phyloP scores from a whole-genome alignment of 805 yeast species.

The Isabelozyma heimii region DNA sequence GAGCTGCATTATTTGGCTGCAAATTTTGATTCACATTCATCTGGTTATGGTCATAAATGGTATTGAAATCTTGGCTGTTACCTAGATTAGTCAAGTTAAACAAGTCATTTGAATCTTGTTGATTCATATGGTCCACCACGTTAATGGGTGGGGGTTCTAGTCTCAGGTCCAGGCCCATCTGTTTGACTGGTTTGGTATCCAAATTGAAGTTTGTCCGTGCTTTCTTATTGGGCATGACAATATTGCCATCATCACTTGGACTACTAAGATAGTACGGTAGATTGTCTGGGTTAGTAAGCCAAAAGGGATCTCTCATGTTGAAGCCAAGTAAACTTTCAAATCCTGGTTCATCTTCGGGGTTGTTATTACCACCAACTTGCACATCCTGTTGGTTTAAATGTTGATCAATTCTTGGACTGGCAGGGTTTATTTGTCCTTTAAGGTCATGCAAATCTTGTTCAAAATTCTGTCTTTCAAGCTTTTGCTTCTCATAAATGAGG shows the following conservation, averaged over 20 bases:
- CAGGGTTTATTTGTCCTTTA: not conserved
- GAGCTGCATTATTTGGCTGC: not conserved
- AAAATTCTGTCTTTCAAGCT: slow-evolving; percentile 3
- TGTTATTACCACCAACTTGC: not conserved
- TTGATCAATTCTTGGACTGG: not conserved
- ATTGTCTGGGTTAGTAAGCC: slow-evolving; percentile 49
- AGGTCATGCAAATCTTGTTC: slow-evolving; percentile 3
- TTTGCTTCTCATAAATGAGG: slow-evolving; percentile 18
- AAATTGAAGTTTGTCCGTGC: not conserved
- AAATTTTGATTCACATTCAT: not conserved
- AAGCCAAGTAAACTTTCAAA: slow-evolving; percentile 41
- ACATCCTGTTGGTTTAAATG: not conserved
- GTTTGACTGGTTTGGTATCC: too few relatives aligned
- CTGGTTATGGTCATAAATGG: not conserved
- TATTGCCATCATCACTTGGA: slow-evolving; percentile 21
- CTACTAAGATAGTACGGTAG: slow-evolving; percentile 34
- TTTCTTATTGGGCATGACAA: not conserved
- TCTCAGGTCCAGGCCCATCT: not conserved
- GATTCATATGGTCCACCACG: not conserved
- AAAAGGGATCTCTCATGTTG: slow-evolving; percentile 48
- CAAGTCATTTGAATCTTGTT: not conserved
- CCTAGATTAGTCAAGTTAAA: not conserved
- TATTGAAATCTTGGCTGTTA: not conserved
- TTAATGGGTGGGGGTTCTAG: not conserved
- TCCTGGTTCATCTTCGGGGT: slow-evolving; percentile 7